Percentiles rank a stretch among this genome's conserved stretches.
Evolutionary conservation across 2,329 filamentous ascomycete species (phyloP).

Genomic region (Didymella exigua): DNA sequence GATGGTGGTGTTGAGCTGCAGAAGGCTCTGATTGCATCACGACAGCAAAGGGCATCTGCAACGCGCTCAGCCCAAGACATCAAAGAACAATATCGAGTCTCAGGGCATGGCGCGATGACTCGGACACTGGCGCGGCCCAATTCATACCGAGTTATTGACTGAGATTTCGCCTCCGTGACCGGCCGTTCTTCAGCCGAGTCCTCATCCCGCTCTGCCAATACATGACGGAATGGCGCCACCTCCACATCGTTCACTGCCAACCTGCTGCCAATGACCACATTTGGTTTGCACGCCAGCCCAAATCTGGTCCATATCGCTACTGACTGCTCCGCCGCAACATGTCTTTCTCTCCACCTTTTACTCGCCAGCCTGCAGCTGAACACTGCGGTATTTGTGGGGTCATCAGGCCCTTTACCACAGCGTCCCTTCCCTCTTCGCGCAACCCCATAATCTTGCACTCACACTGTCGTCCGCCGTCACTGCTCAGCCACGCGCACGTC

Average conservation of each 20-base stretch:
- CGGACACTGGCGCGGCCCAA: conserved; percentile 3
- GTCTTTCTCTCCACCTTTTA: conserved; percentile 24
- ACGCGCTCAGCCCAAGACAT: background rate
- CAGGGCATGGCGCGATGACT: conserved; percentile 5
- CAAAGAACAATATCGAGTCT: conserved; percentile 4
- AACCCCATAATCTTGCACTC: conserved; percentile 3
- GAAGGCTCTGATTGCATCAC: background rate
- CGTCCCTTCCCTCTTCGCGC: conserved; percentile 9
- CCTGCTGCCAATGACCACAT: conserved; percentile 22
- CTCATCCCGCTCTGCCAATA: conserved; percentile 8
- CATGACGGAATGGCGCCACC: conserved; percentile 25
- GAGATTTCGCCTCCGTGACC: conserved; percentile 11
- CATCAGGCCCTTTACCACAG: conserved; percentile 27
- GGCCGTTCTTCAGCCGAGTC: conserved; percentile 1
- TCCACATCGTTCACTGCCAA: conserved; percentile 23
- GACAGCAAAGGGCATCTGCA: background rate
- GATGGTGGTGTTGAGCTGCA: background rate
- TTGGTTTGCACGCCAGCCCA: conserved; percentile 19
- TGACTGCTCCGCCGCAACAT: conserved; percentile 21
- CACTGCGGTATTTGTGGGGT: conserved; percentile 30
- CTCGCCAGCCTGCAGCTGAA: conserved; percentile 23
- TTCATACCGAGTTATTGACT: conserved; percentile 11
- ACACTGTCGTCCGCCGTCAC: background rate
- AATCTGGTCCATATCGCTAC: conserved; percentile 17
- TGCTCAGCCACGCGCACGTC: background rate